Conservation (phyloP, 2,329 filamentous ascomycete species). For the Aspergillus flavus region DNA sequence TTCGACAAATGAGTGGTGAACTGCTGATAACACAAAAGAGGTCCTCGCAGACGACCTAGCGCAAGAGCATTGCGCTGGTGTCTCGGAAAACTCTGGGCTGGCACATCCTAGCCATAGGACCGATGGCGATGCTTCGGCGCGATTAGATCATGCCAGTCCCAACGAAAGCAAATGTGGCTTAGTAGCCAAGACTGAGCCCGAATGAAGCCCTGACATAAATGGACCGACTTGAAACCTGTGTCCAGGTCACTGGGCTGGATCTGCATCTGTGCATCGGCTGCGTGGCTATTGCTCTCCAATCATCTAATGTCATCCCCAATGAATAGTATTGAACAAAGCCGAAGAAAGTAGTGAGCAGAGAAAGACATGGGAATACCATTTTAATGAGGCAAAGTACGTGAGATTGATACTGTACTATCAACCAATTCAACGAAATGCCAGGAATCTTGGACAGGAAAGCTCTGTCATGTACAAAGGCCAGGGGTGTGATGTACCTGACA, state of each 20-base stretch:
- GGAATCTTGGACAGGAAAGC: conserved; percentile 14
- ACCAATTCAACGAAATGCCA: conserved; percentile 9
- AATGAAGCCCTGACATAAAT: conserved; percentile 13
- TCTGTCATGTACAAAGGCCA: conserved; percentile 27
- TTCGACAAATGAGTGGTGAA: neutral
- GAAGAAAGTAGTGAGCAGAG: neutral
- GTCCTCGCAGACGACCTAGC: conserved; percentile 21
- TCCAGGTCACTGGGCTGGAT: conserved; percentile 17
- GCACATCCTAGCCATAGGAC: conserved; percentile 8
- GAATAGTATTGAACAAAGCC: neutral
- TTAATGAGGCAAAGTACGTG: neutral
- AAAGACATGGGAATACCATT: neutral
- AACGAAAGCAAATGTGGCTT: conserved; percentile 15
- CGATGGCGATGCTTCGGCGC: conserved; percentile 7
- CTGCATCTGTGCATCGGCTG: conserved; percentile 15
- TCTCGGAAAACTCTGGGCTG: conserved; percentile 18
- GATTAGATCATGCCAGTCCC: conserved; percentile 9
- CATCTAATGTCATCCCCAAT: neutral
- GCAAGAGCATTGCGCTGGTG: conserved; percentile 12
- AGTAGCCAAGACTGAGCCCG: conserved; percentile 13
- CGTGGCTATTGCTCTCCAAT: conserved; percentile 6
- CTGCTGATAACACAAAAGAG: neutral
- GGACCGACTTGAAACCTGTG: conserved; percentile 15
- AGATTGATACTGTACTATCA: conserved; percentile 7
- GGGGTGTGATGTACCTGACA: conserved; percentile 18